A percentile compares a stretch with the other conserved stretches of the same genome.
Conservation (phyloP, 1,284 basidiomycete genomes). For the Bjerkandera adusta region DNA sequence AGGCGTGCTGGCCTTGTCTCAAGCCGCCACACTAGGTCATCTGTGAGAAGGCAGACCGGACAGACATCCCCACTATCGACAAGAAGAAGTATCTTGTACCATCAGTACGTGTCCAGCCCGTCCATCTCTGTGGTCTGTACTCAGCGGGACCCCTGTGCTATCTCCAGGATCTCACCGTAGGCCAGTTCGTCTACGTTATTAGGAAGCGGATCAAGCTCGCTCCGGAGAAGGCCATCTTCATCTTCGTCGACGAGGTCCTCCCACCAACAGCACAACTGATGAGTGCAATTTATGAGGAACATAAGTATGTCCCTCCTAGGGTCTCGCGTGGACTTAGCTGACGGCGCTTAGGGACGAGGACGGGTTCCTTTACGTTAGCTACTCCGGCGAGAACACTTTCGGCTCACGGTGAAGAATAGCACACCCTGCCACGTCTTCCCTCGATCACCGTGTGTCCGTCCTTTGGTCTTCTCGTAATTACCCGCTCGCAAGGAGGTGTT, state of each 20-base stretch:
- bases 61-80: slow-evolving; percentile 98
- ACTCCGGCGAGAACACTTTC: slow-evolving; percentile 97
- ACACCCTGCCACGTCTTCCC: neutral
- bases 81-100: slow-evolving; percentile 99
- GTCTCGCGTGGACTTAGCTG: slow-evolving; percentile 11
- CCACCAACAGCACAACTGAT: slow-evolving; percentile 98
- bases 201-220: slow-evolving; percentile 99
- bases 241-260: slow-evolving; percentile 97
- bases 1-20: slow-evolving; percentile 12
- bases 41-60: slow-evolving; percentile 99
- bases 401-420: slow-evolving; percentile 39
- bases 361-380: slow-evolving; percentile 94
- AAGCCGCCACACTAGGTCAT: slow-evolving; percentile 70
- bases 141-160: slow-evolving; percentile 13
- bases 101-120: slow-evolving; percentile 75
- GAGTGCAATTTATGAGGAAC: slow-evolving; percentile 99
- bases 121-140: slow-evolving; percentile 8
- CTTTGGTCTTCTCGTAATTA: neutral
- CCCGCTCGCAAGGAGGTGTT: neutral
- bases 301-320: slow-evolving; percentile 74
- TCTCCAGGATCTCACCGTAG: slow-evolving; percentile 90
- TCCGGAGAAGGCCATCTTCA: slow-evolving; percentile 99
- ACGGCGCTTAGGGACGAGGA: slow-evolving; percentile 90
- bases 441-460: slow-evolving; percentile 1
- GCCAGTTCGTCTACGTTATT: slow-evolving; percentile 99